Percentiles rank a stretch among this genome's conserved stretches.
These are phyloP conservation scores for Podosphaera xanthii DNA, from an alignment of 2,329 filamentous ascomycete genomes.

Conservation along the genomic window DNA sequence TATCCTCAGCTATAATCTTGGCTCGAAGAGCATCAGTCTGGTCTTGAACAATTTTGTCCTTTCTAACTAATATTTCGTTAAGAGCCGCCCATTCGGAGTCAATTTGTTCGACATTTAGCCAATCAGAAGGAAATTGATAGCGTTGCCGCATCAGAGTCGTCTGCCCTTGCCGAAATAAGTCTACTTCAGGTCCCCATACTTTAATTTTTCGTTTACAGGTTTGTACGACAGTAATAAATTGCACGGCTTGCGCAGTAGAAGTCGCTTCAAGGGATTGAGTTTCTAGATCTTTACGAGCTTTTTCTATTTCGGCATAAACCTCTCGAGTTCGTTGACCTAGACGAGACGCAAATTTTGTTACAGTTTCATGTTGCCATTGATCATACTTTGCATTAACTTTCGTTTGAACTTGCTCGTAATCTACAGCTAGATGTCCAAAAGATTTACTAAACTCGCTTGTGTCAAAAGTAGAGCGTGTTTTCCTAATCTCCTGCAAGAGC, in stretches of 20 bases:
- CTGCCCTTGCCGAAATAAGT: conserved; percentile 87
- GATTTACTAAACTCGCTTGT: conserved; percentile 82
- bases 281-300: conserved; percentile 75
- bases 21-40: conserved; percentile 86
- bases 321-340: conserved; percentile 81
- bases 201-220: conserved; percentile 87
- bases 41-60: conserved; percentile 86
- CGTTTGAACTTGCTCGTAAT: conserved; percentile 95
- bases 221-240: conserved; percentile 95
- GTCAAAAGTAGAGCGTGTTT: conserved; percentile 88
- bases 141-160: conserved; percentile 76
- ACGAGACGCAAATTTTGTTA: conserved; percentile 76
- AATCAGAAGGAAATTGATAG: conserved; percentile 82
- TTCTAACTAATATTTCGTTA: conserved; percentile 75
- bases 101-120: conserved; percentile 89
- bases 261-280: conserved; percentile 78
- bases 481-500: conserved; percentile 86
- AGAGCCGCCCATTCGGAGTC: conserved; percentile 89
- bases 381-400: conserved; percentile 99
- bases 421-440: conserved; percentile 85
- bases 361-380: conserved; percentile 95
- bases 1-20: conserved; percentile 87
- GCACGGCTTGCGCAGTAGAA: conserved; percentile 88
- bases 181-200: conserved; percentile 84
- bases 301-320: conserved; percentile 76